Percentiles rank a stretch among this genome's conserved stretches.
These are phyloP conservation scores for Penicillium hordei DNA, from an alignment of 2,329 filamentous ascomycete genomes.

Conservation along the genomic window DNA sequence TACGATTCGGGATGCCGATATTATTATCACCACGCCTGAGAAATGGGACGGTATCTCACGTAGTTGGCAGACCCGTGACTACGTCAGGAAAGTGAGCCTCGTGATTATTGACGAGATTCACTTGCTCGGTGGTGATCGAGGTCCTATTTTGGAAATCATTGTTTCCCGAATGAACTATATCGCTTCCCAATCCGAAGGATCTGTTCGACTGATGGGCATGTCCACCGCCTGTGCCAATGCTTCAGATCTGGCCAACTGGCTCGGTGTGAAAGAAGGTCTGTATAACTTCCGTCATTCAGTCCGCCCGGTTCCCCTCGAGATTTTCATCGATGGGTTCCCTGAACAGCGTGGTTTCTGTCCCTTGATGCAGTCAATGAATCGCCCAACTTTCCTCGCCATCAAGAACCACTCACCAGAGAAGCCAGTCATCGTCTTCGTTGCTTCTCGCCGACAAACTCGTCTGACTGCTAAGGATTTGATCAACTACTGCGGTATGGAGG, in stretches of 20 bases:
- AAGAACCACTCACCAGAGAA: constrained; percentile 96
- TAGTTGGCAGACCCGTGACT: constrained; percentile 97
- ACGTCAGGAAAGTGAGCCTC: constrained; percentile 89
- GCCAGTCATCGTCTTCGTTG: constrained; percentile 97
- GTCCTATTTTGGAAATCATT: constrained; percentile 97
- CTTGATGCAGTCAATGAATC: constrained; percentile 98
- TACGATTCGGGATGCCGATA: constrained; percentile 92
- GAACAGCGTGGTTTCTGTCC: constrained; percentile 94
- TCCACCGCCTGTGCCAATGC: constrained; percentile 98
- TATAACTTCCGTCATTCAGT: constrained; percentile 99
- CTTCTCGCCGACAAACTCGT: constrained; percentile 89
- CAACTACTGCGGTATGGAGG: constrained; percentile 97
- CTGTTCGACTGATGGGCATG: constrained; percentile 94
- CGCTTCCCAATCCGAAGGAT: constrained; percentile 84
- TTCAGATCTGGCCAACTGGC: constrained; percentile 89
- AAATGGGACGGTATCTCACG: constrained; percentile 99
- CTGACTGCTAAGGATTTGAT: constrained; percentile 95
- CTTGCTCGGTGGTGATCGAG: constrained; percentile 90
- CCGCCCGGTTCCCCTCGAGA: constrained; percentile 89
- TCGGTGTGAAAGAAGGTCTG: constrained; percentile 90
- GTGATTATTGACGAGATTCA: constrained; percentile 99
- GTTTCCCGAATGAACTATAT: constrained; percentile 96
- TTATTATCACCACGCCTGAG: constrained; percentile 98
- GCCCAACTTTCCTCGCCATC: constrained; percentile 92
- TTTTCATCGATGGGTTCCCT: constrained; percentile 96